Base-by-base conservation (phyloP, 139 green algal species). In the Chlorella sp. region DNA sequence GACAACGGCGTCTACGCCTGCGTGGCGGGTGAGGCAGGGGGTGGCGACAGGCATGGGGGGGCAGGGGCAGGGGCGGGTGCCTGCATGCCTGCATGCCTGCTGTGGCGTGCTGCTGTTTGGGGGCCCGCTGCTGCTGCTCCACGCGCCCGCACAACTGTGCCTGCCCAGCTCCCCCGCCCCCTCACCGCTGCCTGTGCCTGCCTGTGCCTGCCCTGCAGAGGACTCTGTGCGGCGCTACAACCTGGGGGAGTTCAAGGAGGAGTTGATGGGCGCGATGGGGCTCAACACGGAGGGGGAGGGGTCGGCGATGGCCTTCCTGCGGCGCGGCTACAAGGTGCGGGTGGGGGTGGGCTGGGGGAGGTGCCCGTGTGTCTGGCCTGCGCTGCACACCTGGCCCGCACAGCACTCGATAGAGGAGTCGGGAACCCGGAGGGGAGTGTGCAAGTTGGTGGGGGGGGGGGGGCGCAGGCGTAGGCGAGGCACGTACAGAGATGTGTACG, bases 211-310 rank as follows among this genome's bases (percentile, higher is more conserved):
- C 39, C 15, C 14, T 37, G 32, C 78, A 89, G 85, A 91, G 61
- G 92, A 95, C 40, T 36, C 83, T 22, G 37, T 48, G 36, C 22
- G 92, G 75, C 95, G 97, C 34, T 98, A 98, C 92, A 96, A 94
- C 75, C 94, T 99, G 81, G 95, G 94, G 9, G 93, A 91, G 83
- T 91, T 93, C 78, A 97, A 99, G 93, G 95, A 97, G 89, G 96
- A 98, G 93, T 92, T 99, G 87, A 95, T 96, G 91, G 83, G 86
- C 5, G 95, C 96, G 0, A 97, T 98, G 95, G 97, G 97, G 9
- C 93, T 99, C 18, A 94, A 98, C 91, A 98, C 96, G 0, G 96
- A 98, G 89, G 93, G 93, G 83, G 91, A 96, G 86, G 96, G 96
- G 39, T 96, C 93, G 69, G 76, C 94, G 4, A 94, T 96, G 95